Percentiles rank a stretch among this genome's conserved stretches.
phyloP scores from a whole-genome alignment of 805 yeast genomes.

The Nakazawaea sp. region DNA sequence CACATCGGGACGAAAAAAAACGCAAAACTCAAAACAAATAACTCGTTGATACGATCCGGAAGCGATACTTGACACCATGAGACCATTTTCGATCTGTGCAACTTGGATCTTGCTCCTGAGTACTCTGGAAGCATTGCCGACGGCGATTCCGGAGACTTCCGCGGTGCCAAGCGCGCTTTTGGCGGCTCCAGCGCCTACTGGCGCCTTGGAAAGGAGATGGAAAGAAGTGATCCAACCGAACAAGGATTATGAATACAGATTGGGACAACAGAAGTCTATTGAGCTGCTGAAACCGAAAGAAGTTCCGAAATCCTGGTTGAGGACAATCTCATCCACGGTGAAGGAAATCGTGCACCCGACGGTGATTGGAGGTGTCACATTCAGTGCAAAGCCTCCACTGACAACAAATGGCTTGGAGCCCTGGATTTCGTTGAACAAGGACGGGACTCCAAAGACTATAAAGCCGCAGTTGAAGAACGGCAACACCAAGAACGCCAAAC shows the following conservation, averaged over 20 bases:
- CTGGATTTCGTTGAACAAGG: constrained; percentile 73
- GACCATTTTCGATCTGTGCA: too few relatives aligned
- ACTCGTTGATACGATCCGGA: too few relatives aligned
- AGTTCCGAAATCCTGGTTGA: constrained; percentile 57
- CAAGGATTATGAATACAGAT: constrained; percentile 7
- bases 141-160: neutral
- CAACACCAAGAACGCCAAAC: constrained; percentile 53
- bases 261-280: constrained; percentile 4
- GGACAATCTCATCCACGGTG: constrained; percentile 55
- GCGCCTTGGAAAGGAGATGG: constrained; percentile 5
- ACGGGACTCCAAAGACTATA: constrained; percentile 77
- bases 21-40: too few relatives aligned
- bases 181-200: neutral
- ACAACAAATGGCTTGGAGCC: constrained; percentile 63
- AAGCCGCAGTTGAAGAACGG: constrained; percentile 74
- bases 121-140: too few relatives aligned
- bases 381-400: constrained; percentile 62
- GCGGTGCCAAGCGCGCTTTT: neutral
- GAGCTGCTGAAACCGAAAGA: constrained; percentile 20
- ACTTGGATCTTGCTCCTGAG: too few relatives aligned
- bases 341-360: constrained; percentile 60
- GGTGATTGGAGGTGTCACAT: constrained; percentile 56
- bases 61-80: too few relatives aligned
- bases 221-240: constrained; percentile 7
- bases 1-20: too few relatives aligned